Conservation (phyloP, 2,329 filamentous ascomycete species). For the Rachicladosporium sp. region DNA sequence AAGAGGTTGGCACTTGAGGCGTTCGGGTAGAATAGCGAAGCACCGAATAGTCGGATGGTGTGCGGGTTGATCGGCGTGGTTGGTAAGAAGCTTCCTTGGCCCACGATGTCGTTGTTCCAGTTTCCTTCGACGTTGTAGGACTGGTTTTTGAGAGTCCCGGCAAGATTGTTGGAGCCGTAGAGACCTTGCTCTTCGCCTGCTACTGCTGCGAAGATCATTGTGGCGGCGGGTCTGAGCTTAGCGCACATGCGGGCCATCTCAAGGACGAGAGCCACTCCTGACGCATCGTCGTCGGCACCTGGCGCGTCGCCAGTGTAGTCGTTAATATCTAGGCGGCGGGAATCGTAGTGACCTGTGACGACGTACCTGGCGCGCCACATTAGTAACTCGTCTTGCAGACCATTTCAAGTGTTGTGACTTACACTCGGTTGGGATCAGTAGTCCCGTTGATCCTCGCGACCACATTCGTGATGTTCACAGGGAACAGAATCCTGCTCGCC, state of each 20-base stretch:
- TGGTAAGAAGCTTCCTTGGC: conserved; percentile 32
- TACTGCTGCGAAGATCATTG: conserved; percentile 45
- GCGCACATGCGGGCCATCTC: conserved; percentile 44
- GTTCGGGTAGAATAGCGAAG: conserved; percentile 32
- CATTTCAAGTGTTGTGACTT: too few species aligned
- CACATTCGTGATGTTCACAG: conserved; percentile 43
- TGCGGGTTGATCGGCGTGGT: conserved; percentile 23
- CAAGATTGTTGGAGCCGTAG: conserved; percentile 40
- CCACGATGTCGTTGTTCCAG: conserved; percentile 47
- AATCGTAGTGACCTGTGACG: conserved; percentile 46
- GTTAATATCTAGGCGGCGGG: conserved; percentile 36
- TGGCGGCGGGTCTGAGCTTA: conserved; percentile 35
- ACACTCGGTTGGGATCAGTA: conserved; percentile 32
- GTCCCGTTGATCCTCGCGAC: conserved; percentile 40
- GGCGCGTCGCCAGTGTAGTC: conserved; percentile 43
- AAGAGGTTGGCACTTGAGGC: conserved; percentile 29
- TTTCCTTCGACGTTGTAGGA: conserved; percentile 45
- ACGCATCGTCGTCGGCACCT: conserved; percentile 47
- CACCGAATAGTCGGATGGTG: conserved; percentile 43
- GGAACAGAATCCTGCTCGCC: conserved; percentile 36
- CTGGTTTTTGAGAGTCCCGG: conserved; percentile 39
- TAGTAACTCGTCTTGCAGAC: too few species aligned
- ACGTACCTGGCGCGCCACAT: conserved; percentile 27
- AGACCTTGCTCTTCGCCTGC: conserved; percentile 47
- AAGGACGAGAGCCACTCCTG: conserved; percentile 43